Conservation (phyloP, 805 yeast species). For the Blastobotrys americana region DNA sequence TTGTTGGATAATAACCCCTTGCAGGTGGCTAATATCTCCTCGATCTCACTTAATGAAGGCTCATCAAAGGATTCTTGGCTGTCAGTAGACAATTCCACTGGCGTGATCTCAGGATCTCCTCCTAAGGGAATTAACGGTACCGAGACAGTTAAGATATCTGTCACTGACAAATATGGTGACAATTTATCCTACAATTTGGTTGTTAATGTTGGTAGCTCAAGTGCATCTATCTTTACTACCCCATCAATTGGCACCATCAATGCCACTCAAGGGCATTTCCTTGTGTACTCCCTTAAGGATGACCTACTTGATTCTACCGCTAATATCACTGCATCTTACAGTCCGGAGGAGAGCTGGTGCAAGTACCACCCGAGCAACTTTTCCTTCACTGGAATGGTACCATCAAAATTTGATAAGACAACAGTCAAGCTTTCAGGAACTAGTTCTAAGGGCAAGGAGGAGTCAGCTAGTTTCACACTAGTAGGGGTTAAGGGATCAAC, state of each 20-base stretch:
- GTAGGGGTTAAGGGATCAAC: constrained; percentile 45
- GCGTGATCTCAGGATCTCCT: constrained; percentile 62
- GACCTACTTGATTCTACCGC: constrained; percentile 13
- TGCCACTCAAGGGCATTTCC: constrained; percentile 57
- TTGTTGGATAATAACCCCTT: constrained; percentile 56
- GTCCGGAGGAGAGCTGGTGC: constrained; percentile 52
- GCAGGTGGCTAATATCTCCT: constrained; percentile 44
- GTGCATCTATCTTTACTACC: constrained; percentile 36
- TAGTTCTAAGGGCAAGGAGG: constrained; percentile 18
- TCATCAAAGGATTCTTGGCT: constrained; percentile 52
- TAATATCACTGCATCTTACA: constrained; percentile 20
- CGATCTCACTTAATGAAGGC: constrained; percentile 50
- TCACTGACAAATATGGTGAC: constrained; percentile 34
- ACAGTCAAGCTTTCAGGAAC: constrained; percentile 39
- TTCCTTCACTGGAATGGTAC: constrained; percentile 63
- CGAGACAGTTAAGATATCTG: constrained; percentile 34
- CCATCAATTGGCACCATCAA: constrained; percentile 48
- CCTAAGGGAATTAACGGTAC: constrained; percentile 40
- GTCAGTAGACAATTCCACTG: constrained; percentile 47
- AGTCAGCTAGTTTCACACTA: constrained; percentile 42
- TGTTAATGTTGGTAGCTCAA: constrained; percentile 18
- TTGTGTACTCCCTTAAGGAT: constrained; percentile 41
- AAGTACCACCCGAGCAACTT: constrained; percentile 49
- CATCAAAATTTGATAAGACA: constrained; percentile 38
- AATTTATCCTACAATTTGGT: constrained; percentile 25